These are phyloP conservation scores for Obelidium mucronatum DNA, from an alignment of 192 early-diverging fungal genomes.

Conservation along the genomic window DNA sequence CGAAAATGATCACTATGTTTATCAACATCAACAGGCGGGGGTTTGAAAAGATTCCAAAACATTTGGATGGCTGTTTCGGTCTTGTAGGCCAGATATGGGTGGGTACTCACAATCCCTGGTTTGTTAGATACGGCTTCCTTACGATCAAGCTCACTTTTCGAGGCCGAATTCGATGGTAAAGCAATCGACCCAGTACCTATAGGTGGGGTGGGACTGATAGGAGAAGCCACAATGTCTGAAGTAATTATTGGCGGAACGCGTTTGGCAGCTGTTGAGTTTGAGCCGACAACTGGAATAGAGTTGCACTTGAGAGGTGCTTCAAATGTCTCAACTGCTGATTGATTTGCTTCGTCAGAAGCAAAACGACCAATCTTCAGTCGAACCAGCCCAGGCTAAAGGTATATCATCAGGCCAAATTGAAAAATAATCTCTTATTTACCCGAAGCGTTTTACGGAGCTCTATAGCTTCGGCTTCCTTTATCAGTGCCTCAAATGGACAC, in stretches of 20 bases:
- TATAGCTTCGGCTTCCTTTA: constrained; percentile 8
- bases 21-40: constrained; percentile 1
- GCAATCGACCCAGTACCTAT: too few relatives aligned
- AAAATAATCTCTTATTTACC: not conserved
- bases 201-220: too few relatives aligned
- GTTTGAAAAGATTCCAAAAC: constrained; percentile 1
- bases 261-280: too few relatives aligned
- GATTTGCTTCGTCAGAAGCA: constrained; percentile 7
- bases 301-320: too few relatives aligned
- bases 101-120: not conserved
- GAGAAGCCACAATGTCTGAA: too few relatives aligned
- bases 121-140: too few relatives aligned
- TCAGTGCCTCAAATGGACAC: constrained; percentile 7
- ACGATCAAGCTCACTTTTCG: too few relatives aligned
- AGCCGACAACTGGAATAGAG: too few relatives aligned
- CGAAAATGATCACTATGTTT: constrained; percentile 14
- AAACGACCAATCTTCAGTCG: constrained; percentile 4
- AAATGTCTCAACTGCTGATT: too few relatives aligned
- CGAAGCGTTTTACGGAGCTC: constrained; percentile 1
- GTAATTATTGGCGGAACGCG: too few relatives aligned
- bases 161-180: too few relatives aligned
- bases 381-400: not conserved
- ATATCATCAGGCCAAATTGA: not conserved
- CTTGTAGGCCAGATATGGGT: not conserved
- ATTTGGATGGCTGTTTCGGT: not conserved